Base-by-base conservation (phyloP, 306 rosid species). In the Rosa persica region DNA sequence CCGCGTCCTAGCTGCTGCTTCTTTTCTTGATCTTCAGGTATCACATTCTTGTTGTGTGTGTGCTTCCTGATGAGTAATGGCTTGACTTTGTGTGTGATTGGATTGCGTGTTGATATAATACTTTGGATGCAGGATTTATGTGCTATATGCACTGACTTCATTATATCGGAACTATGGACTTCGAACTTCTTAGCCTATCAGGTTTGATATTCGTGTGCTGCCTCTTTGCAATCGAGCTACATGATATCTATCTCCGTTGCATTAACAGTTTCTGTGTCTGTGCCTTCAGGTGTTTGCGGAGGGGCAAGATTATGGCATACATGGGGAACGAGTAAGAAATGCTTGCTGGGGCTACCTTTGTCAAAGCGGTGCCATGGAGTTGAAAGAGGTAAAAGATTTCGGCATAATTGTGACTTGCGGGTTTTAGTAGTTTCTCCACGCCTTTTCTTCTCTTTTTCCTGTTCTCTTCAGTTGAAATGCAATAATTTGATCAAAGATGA, bases 281-380 rank as follows among this genome's bases (percentile, higher is more conserved):
- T 80, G 71, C 70, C 51, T 76, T 76, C 83, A 95, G 99, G 93
- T 93, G 74, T 93, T 95, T 84, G 98, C 98, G 0, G 98, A 93
- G 91, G 89, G 88, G 83, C 99, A 95, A 87, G 97, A 95, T 80
- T 95, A 95, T 49, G 99, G 99, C 77, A 80, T 88, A 84, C 93
- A 95, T 74, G 98, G 99, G 75, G 99, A 95, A 47, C 98, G 94
- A 44, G 99, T 95, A 68, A 87, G 97, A 83, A 95, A 83, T 84
- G 98, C 99, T 81, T 95, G 99, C 88, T 95, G 98, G 99, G 99
- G 99, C 27, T 95, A 93, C 86, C 99, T 95, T 75, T 95, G 99
- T 85, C 99, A 95, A 90, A 93, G 99, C 83, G 98, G 99, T 44
- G 82, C 97, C 89, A 87, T 91, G 93, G 98, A 93, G 83, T 89